Evolutionary conservation across 116 monocot genomes (phyloP), one percentile per base, ranked within the genome.

Genomic region (Iris pallida): DNA sequence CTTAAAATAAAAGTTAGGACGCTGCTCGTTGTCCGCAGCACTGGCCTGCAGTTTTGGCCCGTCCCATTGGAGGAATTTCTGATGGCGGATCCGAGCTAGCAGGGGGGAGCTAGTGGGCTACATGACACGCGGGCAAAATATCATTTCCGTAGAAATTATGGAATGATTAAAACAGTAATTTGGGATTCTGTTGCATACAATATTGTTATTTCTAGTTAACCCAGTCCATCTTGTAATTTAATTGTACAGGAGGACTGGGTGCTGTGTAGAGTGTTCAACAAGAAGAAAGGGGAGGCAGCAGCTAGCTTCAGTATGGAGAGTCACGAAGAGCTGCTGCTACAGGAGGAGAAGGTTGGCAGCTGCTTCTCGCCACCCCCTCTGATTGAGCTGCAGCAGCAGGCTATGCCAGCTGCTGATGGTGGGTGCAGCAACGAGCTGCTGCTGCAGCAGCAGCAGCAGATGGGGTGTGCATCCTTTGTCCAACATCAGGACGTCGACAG

Each of bases 211-310:
- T 30, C 30, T 30, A 30, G 30, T 30, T 30, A 30, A 30, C 30
- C 30, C 30, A 30, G 30, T 30, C n/a, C n/a, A n/a, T n/a, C n/a
- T n/a, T n/a, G n/a, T n/a, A n/a, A n/a, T n/a, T n/a, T n/a, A n/a
- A n/a, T n/a, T n/a, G 30, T 30, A 17, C 80, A 94, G 94, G 95
- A 90, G 83, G 90, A 86, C 58, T 95, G 95, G 95, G 95, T 95
- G 16, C 60, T 95, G 3, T 95, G 95, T 60, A 85, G 95, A 66
- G 95, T 95, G 14, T 88, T 85, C 65, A 65, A 85, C 72, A 95
- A 95, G 75, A 78, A 61, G 46, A 90, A 82, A 56, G 86, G n/a
- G 11, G 85, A 81, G 64, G 16, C 8, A 63, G 47, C 55, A 13
- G 42, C 7, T 59, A 67, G 61, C 7, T 53, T 16, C 65, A 57